A percentile compares a stretch with the other conserved stretches of the same genome.
Conservation (phyloP, 2,329 filamentous ascomycete genomes). For the Fusarium tupiense region DNA sequence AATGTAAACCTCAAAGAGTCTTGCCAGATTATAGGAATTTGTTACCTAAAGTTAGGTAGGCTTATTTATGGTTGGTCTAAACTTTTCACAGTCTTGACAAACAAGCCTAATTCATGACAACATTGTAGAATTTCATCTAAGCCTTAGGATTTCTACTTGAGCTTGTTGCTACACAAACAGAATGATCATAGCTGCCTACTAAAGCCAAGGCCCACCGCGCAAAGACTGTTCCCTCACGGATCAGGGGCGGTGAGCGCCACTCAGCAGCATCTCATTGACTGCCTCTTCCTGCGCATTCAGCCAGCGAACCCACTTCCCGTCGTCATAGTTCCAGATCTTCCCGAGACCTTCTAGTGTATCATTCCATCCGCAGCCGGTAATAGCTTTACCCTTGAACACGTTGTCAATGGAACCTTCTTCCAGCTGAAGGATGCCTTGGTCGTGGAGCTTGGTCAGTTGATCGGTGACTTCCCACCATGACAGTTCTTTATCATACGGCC, state of each 20-base stretch:
- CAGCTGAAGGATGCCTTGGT: background rate
- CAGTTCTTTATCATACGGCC: accelerated
- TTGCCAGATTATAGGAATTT: background rate
- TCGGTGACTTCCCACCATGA: accelerated
- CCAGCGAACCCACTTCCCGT: background rate
- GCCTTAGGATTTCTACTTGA: background rate
- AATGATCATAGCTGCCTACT: background rate
- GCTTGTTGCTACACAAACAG: background rate
- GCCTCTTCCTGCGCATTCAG: background rate
- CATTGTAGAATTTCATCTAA: background rate
- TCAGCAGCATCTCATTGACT: background rate
- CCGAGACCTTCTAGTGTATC: background rate
- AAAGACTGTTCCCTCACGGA: background rate
- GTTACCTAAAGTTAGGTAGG: background rate
- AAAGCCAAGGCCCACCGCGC: too few species aligned
- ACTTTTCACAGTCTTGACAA: accelerated
- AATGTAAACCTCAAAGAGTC: background rate
- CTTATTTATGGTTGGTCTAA: too few species aligned
- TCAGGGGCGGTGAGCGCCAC: background rate
- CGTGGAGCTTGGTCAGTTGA: accelerated
- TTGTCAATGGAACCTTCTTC: background rate
- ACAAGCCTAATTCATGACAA: background rate
- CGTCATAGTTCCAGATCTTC: background rate
- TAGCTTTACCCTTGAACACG: accelerated
- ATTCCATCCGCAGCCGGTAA: accelerated